A percentile compares a stretch with the other conserved stretches of the same genome.
These are phyloP conservation scores for Tulasnella sp. DNA, from an alignment of 768 basidiomycete species.

Conservation along the genomic window DNA sequence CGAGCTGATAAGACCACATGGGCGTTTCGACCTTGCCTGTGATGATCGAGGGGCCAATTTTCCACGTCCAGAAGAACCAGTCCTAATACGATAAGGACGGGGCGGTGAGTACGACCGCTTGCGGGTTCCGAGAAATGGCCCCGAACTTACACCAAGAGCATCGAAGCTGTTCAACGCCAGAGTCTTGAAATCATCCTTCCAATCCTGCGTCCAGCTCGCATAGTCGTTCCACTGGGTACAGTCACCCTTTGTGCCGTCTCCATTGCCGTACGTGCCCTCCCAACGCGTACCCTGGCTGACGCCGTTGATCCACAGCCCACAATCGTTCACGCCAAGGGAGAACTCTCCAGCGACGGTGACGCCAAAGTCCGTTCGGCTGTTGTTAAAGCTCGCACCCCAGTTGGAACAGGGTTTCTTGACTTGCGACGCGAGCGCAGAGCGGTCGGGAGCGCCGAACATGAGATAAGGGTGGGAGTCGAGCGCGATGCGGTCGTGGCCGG, in stretches of 20 bases:
- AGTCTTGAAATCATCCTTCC: slow-evolving; percentile 52
- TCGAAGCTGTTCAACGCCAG: slow-evolving; percentile 87
- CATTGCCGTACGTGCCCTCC: slow-evolving; percentile 57
- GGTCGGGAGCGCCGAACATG: slow-evolving; percentile 54
- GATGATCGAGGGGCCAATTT: slow-evolving; percentile 74
- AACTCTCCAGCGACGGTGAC: slow-evolving; percentile 79
- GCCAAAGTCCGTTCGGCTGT: slow-evolving; percentile 68
- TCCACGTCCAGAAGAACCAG: slow-evolving; percentile 99
- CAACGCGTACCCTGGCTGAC: slow-evolving; percentile 63
- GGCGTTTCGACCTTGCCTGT: slow-evolving; percentile 68
- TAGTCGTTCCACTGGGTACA: slow-evolving; percentile 69
- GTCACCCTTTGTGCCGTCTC: slow-evolving; percentile 26
- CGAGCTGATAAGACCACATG: slow-evolving; percentile 89
- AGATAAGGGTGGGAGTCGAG: slow-evolving; percentile 85
- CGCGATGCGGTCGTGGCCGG: slow-evolving; percentile 68
- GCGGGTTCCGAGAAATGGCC: background rate
- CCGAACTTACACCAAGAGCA: slow-evolving; percentile 55
- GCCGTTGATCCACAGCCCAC: slow-evolving; percentile 30
- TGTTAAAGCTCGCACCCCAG: slow-evolving; percentile 67
- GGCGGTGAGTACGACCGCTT: too few relatives aligned
- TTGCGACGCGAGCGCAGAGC: slow-evolving; percentile 45
- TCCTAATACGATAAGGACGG: slow-evolving; percentile 36
- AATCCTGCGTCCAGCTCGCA: slow-evolving; percentile 45
- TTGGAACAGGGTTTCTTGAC: slow-evolving; percentile 49
- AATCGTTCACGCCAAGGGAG: slow-evolving; percentile 21